These are phyloP conservation scores for Citrus unshiu DNA, from an alignment of 345 rosid genomes.

Conservation along the genomic window DNA sequence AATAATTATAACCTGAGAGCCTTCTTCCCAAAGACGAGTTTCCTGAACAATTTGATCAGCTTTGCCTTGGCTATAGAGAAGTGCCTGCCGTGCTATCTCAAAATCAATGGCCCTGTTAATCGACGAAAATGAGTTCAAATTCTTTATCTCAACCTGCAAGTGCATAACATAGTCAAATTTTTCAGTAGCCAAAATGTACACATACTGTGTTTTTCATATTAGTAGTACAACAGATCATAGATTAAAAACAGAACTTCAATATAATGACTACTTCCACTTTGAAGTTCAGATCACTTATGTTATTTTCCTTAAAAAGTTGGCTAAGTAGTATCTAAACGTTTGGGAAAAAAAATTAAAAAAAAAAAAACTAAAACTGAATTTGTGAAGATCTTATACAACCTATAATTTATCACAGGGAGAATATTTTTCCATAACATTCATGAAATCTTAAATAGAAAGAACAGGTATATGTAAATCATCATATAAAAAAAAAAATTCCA, in stretches of 20 bases:
- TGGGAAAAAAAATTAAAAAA: background rate
- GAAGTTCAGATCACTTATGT: background rate
- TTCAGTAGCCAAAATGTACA: conserved; percentile 15
- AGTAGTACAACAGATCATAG: background rate
- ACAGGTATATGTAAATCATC: background rate
- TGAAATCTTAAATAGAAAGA: background rate
- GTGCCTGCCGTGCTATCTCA: conserved; percentile 82
- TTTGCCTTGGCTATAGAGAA: conserved; percentile 63
- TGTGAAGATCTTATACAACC: background rate
- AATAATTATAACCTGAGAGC: conserved; percentile 55
- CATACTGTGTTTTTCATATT: background rate
- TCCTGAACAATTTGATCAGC: conserved; percentile 73
- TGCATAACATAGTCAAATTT: conserved; percentile 3
- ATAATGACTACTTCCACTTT: background rate
- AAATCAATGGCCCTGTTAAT: conserved; percentile 84
- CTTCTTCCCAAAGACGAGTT: conserved; percentile 99
- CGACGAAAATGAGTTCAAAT: conserved; percentile 85
- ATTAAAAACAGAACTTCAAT: background rate
- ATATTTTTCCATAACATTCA: background rate
- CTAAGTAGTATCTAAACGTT: background rate
- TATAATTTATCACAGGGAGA: background rate
- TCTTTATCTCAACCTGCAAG: conserved; percentile 89
- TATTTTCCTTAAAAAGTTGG: background rate
- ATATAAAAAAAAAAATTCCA: background rate
- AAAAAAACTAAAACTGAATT: background rate